Base-by-base conservation (phyloP, 495 filamentous ascomycete species). In the Xylaria telfairii region DNA sequence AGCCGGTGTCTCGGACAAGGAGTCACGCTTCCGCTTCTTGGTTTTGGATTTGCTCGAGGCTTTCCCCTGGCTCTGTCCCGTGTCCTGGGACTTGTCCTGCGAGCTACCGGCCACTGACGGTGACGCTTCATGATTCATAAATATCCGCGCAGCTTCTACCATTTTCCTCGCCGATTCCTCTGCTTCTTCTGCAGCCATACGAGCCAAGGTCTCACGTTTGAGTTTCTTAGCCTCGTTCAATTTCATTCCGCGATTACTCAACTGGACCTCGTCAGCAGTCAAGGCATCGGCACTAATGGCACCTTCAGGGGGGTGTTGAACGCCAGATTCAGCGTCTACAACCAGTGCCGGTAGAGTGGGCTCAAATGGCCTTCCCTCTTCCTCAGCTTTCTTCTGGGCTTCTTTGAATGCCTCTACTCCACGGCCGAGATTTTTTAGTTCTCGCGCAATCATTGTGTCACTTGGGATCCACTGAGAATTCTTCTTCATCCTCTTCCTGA, bases 401-500 rank as follows among this genome's bases (percentile, higher is more conserved):
- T 84, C 84, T 44, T 87, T 87, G 74, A 92, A 97, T 19, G 88
- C 88, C 49, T 93, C 92, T 73, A 89, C 80, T 17, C 96, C 96
- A 47, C 96, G 91, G 17, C 91, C 91, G 24, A 92, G 84, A 10
- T 86, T 83, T 54, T 90, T 90, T 10, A 99, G 86, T 78, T 98
- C 94, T 15, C 95, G 88, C 28, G 93, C 88, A 54, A 98, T 95
- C 96, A 99, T 99, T 0, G 96, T 97, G 71, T 96, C 93, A 74
- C 93, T 97, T 0, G 96, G 96, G 46, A 90, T 90, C 96, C 96
- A 99, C 8, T 94, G 90, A 0, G 95, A 92, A 74, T 99, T 99
- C 87, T 99, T 99, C 84, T 99, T 99, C 96, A 99, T 99, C 64
- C 93, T 88, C 82, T 98, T 98, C 57, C 96, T 87, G 17, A 99